Evolutionary conservation across 108 stramenopile genomes (phyloP).

Genomic region (Pseudonitzschia delicatissima): DNA sequence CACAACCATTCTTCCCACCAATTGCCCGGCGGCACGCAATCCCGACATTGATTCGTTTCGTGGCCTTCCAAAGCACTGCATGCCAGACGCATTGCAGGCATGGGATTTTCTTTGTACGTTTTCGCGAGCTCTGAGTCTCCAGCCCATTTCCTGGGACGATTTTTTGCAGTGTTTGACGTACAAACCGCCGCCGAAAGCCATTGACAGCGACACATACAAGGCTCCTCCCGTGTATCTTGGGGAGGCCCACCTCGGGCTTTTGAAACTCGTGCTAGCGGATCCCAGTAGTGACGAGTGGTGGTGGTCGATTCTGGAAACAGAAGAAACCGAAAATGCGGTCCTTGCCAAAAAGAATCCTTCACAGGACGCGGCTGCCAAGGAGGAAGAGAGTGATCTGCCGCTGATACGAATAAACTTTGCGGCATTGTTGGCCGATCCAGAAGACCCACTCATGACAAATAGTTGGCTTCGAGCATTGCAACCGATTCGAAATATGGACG

Average conservation of each 20-base stretch:
- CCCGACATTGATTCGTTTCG: conserved; percentile 70
- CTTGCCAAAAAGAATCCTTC: conserved; percentile 31
- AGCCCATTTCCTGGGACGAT: conserved; percentile 74
- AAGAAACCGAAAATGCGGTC: conserved; percentile 52
- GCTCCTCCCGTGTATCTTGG: conserved; percentile 75
- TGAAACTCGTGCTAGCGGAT: conserved; percentile 70
- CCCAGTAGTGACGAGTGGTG: conserved; percentile 82
- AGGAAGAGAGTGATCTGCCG: conserved; percentile 52
- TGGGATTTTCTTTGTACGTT: conserved; percentile 91
- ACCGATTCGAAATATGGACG: conserved; percentile 49
- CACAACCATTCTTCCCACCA: conserved; percentile 23
- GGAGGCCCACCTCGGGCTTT: conserved; percentile 74
- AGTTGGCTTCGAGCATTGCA: conserved; percentile 76
- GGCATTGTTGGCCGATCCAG: conserved; percentile 62
- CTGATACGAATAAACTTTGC: conserved; percentile 80
- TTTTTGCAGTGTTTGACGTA: conserved; percentile 76
- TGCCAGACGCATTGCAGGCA: conserved; percentile 73
- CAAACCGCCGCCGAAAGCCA: conserved; percentile 31
- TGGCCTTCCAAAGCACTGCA: conserved; percentile 69
- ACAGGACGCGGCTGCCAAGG: conserved; percentile 35
- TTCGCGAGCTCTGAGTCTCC: conserved; percentile 53
- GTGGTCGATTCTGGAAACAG: conserved; percentile 85
- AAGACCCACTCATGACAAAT: conserved; percentile 73
- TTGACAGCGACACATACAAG: conserved; percentile 23
- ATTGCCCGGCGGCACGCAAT: conserved; percentile 39